A percentile compares a stretch with the other conserved stretches of the same genome.
phyloP scores from a whole-genome alignment of 2,329 filamentous ascomycete species.

The Thielaviopsis euricoi region DNA sequence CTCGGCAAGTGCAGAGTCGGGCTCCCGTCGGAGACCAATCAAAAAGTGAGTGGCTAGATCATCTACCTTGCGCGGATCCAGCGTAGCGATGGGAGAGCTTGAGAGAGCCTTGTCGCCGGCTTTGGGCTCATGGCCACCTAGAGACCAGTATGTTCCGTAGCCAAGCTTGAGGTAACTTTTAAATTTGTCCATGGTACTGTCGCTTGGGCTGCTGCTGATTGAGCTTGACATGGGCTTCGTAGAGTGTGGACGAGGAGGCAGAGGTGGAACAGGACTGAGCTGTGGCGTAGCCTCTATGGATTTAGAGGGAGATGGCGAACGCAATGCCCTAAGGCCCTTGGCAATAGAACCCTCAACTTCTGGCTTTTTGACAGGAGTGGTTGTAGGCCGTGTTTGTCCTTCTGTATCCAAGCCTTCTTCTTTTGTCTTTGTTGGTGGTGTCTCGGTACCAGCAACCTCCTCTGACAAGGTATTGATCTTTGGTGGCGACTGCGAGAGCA shows the following conservation, averaged over 20 bases:
- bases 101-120: not conserved
- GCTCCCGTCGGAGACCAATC: conserved; percentile 50
- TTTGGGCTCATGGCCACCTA: not conserved
- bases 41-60: conserved; percentile 35
- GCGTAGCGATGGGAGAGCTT: conserved; percentile 4
- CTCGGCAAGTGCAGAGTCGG: conserved; percentile 30
- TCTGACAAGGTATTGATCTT: not conserved
- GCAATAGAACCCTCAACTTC: not conserved
- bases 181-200: conserved; percentile 34
- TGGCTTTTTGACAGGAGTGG: not conserved
- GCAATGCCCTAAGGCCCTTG: not conserved
- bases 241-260: not conserved
- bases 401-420: not conserved
- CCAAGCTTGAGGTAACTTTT: conserved; percentile 50
- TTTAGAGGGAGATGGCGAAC: not conserved
- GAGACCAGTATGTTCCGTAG: conserved; percentile 48
- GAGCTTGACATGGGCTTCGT: not conserved
- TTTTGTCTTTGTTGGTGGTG: no score
- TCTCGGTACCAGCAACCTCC: not conserved
- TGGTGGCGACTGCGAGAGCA: not conserved
- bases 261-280: not conserved
- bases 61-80: conserved; percentile 4
- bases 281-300: not conserved
- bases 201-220: conserved; percentile 15
- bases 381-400: not conserved